These are phyloP conservation scores for Barnettozyma pratensis DNA, from an alignment of 805 yeast genomes.

Conservation along the genomic window DNA sequence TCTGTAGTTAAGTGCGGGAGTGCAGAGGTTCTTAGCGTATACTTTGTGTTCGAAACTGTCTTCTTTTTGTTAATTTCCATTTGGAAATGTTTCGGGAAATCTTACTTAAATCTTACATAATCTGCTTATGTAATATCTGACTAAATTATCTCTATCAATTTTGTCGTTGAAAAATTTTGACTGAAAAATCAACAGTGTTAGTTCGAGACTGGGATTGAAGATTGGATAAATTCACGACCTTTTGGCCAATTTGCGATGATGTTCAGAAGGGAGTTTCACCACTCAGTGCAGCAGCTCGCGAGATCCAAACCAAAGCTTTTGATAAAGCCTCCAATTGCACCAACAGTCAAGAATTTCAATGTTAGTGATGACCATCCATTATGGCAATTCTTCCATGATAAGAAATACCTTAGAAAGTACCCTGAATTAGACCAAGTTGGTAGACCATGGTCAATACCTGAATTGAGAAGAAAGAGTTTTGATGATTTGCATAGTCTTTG, in stretches of 20 bases:
- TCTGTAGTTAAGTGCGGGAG: background rate
- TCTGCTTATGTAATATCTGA: background rate
- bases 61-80: too few species aligned
- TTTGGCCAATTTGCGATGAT: background rate
- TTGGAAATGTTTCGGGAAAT: background rate
- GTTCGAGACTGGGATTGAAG: background rate
- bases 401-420: slow-evolving; percentile 53
- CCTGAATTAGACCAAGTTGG: slow-evolving; percentile 51
- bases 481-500: slow-evolving; percentile 89
- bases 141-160: background rate
- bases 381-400: slow-evolving; percentile 82
- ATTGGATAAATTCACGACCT: background rate
- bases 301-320: slow-evolving; percentile 24
- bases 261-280: slow-evolving; percentile 16
- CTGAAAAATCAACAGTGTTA: background rate
- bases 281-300: slow-evolving; percentile 10
- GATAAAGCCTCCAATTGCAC: slow-evolving; percentile 80
- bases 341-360: slow-evolving; percentile 66
- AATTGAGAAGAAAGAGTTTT: slow-evolving; percentile 83
- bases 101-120: background rate
- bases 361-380: slow-evolving; percentile 86
- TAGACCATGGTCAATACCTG: slow-evolving; percentile 83
- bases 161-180: slow-evolving; percentile 7
- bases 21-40: background rate
- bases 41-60: background rate